A percentile compares a stretch with the other conserved stretches of the same genome.
Conservation (phyloP, 768 basidiomycete species). For the Naganishia antarctica region DNA sequence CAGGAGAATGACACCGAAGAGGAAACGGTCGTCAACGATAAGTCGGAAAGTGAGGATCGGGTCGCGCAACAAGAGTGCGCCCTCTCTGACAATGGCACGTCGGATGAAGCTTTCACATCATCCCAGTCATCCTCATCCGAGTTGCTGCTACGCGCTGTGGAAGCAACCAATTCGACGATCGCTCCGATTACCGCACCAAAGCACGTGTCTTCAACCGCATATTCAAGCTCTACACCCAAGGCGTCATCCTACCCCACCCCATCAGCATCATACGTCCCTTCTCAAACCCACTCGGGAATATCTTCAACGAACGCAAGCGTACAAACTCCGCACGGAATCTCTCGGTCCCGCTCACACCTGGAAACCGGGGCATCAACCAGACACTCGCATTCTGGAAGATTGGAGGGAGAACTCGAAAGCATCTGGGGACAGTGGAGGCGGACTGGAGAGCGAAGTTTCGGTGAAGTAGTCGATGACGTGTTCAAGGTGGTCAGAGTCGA, state of each 20-base stretch:
- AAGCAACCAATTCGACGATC: background rate
- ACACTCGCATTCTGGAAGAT: constrained; percentile 11
- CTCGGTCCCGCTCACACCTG: constrained; percentile 16
- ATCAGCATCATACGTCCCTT: constrained; percentile 13
- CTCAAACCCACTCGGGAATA: constrained; percentile 5
- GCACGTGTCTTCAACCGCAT: background rate
- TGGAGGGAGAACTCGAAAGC: constrained; percentile 5
- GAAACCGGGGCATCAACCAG: constrained; percentile 1
- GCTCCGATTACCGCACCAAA: constrained; percentile 2
- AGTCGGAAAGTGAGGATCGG: background rate
- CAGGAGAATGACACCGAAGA: no score
- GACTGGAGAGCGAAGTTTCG: constrained; percentile 27
- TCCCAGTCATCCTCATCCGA: no score
- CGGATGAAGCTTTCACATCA: no score
- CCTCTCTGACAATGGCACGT: background rate
- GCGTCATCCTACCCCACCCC: constrained; percentile 29
- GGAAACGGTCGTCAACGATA: no score
- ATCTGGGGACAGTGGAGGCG: constrained; percentile 17
- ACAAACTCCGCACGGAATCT: constrained; percentile 3
- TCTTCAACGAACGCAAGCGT: constrained; percentile 9
- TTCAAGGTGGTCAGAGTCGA: constrained; percentile 16
- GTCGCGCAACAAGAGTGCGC: background rate
- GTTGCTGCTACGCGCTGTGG: no score
- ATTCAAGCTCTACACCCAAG: constrained; percentile 26
- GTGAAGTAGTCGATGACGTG: constrained; percentile 26